Base-by-base conservation (phyloP, 371 early-diverging fungal genomes). In the Apophysomyces sp. region DNA sequence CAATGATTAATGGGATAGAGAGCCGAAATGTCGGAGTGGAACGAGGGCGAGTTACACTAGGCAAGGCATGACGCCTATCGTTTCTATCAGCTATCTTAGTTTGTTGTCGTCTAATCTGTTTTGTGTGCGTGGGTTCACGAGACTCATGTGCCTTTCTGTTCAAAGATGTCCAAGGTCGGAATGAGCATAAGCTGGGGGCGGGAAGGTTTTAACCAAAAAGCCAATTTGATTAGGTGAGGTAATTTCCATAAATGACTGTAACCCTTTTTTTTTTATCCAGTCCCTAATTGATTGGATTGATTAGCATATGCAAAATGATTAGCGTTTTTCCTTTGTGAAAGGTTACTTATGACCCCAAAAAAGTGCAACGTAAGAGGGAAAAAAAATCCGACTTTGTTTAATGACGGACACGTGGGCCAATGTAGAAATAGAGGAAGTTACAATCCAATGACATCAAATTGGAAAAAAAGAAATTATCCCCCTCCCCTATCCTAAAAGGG, bases 321-420 rank as follows among this genome's bases (percentile, higher is more conserved):
- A 44, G 49, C 49, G 49, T 44, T 44, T 44, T 44, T 44, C 49
- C 49, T 44, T 44, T 44, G 49, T 34, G 34, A 34, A 34, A 34
- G 34, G 34, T 34, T 34, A 34, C 34, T 34, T 34, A n/a, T n/a
- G n/a, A n/a, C n/a, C n/a, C n/a, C n/a, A n/a, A n/a, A n/a, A n/a
- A n/a, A n/a, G 37, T 37, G n/a, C 37, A 2, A 37, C 37, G 18
- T 44, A 15, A 44, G 18, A 21, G 8, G 21, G 7, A 44, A 16
- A 44, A 9, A 44, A 21, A 21, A 44, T 44, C 49, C 49, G 21
- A 21, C 2, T 44, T 44, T 1, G 13, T 15, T 44, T 44, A 16
- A 44, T 44, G 26, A 21, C 21, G 16, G 16, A 44, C 49, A 44
- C 49, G 49, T 44, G 49, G 49, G 49, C 21, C 21, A 44, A 21